Evolutionary conservation across 768 basidiomycete species (phyloP).

Genomic region (Cyclocybe cylindracea): DNA sequence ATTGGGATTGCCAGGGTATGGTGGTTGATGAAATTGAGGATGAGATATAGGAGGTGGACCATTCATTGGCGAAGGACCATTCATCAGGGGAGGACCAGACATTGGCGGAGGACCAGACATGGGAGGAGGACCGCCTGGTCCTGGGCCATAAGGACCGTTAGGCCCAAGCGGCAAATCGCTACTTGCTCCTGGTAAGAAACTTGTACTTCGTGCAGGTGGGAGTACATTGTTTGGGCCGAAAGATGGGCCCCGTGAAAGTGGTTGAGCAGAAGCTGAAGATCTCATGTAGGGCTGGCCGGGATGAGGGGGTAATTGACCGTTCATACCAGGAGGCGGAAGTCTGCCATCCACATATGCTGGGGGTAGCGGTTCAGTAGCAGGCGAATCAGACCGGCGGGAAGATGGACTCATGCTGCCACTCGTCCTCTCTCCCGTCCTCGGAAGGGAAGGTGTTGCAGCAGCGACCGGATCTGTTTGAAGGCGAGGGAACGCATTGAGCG

Average conservation of each 20-base stretch:
- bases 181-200: conserved; percentile 26
- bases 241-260: conserved; percentile 29
- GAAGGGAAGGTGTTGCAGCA: conserved; percentile 4
- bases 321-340: conserved; percentile 12
- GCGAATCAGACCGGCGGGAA: conserved; percentile 13
- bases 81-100: conserved; percentile 9
- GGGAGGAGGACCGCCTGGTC: conserved; percentile 7
- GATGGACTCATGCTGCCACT: conserved; percentile 13
- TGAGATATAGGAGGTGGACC: neutral
- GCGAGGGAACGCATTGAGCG: conserved; percentile 36
- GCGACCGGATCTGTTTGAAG: conserved; percentile 11
- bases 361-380: conserved; percentile 14
- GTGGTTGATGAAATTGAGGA: conserved; percentile 9
- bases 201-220: conserved; percentile 39
- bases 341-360: conserved; percentile 19
- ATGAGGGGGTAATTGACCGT: conserved; percentile 3
- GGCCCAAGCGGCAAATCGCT: conserved; percentile 19
- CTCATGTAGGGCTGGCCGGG: conserved; percentile 17
- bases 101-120: conserved; percentile 14
- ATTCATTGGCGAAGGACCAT: neutral
- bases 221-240: conserved; percentile 34
- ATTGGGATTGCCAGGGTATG: conserved; percentile 18
- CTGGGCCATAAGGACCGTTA: conserved; percentile 18
- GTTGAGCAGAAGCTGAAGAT: conserved; percentile 30
- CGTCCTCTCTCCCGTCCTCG: conserved; percentile 1